Evolutionary conservation across 2,329 filamentous ascomycete species (phyloP), one percentile per base, ranked within the genome.

Genomic region (Fusarium concolor): DNA sequence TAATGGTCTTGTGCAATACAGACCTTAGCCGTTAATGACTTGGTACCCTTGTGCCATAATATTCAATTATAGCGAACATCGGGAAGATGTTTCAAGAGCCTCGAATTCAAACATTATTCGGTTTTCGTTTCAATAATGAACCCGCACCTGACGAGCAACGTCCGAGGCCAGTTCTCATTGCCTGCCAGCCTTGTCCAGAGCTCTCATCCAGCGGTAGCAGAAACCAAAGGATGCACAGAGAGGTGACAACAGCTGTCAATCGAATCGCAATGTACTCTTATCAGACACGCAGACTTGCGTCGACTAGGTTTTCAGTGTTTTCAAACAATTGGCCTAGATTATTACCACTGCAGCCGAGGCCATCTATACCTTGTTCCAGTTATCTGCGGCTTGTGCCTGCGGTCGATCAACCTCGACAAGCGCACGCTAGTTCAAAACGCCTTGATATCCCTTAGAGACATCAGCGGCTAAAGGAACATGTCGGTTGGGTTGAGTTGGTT

Each of bases 1-100:
- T 37, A 68, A 63, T 37, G 45, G 59, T 59, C 68, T 67, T 65
- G 58, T 45, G 51, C 44, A 45, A 22, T 63, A 37, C 15, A 45
- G 43, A 11, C 18, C 64, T 52, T 52, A 64, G 35, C 59, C 44
- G 35, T 31, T 15, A 4, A 41, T 17, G 39, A n/a, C 17, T 22
- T 46, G 41, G 37, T 59, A 24, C 14, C 15, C 14, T 33, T 24
- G n/a, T 44, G 31, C 28, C 33, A n/a, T 15, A 17, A 39, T 44
- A 24, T 39, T 28, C 29, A 29, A 33, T 29, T n/a, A 4, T 20
- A 17, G 12, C 10, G 20, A 6, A 24, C 41, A 3, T 22, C 8
- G 7, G 11, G 14, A 9, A 15, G 15, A 20, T 3, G 18, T 31
- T 24, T 28, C 29, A 29, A n/a, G 12, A 15, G 15, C 28, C 18